Percentiles rank a stretch among this genome's conserved stretches.
Evolutionary conservation across 805 yeast genomes (phyloP).

Genomic region (Lipomyces yamanashiensis): DNA sequence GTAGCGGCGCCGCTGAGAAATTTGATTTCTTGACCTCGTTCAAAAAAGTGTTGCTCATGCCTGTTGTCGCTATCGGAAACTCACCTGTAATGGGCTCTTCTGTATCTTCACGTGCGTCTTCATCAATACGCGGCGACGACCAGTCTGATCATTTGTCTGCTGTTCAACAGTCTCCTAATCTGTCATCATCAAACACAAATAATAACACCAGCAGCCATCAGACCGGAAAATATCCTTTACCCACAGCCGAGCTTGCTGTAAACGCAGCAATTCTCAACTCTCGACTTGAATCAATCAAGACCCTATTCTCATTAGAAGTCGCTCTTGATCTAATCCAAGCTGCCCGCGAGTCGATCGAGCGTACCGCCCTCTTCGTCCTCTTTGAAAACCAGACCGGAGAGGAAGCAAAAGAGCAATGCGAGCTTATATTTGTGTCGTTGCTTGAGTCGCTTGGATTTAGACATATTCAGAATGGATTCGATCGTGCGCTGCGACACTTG

Average conservation of each 20-base stretch:
- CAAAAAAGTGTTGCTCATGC: slow-evolving; percentile 52
- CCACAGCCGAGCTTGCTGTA: slow-evolving; percentile 73
- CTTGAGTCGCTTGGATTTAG: slow-evolving; percentile 64
- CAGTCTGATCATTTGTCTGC: slow-evolving; percentile 18
- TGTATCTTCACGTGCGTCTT: slow-evolving; percentile 21
- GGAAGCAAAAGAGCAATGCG: slow-evolving; percentile 54
- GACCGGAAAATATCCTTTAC: slow-evolving; percentile 38
- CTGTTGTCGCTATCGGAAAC: slow-evolving; percentile 40
- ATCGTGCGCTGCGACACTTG: slow-evolving; percentile 72
- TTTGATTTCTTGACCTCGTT: slow-evolving; percentile 58
- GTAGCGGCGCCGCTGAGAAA: slow-evolving; percentile 49
- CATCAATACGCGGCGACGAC: slow-evolving; percentile 16
- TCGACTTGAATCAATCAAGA: slow-evolving; percentile 74
- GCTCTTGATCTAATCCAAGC: slow-evolving; percentile 71
- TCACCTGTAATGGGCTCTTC: slow-evolving; percentile 6
- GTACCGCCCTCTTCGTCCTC: slow-evolving; percentile 56
- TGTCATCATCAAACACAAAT: not conserved
- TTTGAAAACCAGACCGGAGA: slow-evolving; percentile 44
- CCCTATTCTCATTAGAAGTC: slow-evolving; percentile 78
- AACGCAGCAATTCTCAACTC: slow-evolving; percentile 75
- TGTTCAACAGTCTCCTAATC: not conserved
- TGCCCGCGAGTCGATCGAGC: slow-evolving; percentile 66
- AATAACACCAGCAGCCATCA: not conserved
- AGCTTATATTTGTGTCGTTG: slow-evolving; percentile 70
- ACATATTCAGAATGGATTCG: slow-evolving; percentile 87